These are phyloP conservation scores for Yarrowia divulgata DNA, from an alignment of 805 yeast species.

Conservation along the genomic window DNA sequence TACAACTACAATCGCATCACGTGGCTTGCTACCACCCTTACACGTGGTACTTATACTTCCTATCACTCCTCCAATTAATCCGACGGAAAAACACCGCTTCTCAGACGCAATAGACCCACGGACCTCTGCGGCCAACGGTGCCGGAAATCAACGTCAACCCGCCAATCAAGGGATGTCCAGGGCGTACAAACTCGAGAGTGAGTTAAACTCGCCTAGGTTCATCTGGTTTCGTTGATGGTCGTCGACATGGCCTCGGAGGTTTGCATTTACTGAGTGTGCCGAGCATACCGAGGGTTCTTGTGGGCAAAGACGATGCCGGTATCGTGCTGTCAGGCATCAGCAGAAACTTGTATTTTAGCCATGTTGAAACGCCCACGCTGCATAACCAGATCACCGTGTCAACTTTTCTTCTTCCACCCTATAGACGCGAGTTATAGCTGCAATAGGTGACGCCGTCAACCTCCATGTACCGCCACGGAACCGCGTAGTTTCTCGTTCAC, in stretches of 20 bases:
- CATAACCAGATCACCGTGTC: too few species aligned
- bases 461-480: too few species aligned
- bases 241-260: background rate
- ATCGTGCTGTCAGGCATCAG: too few species aligned
- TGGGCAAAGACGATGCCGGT: too few species aligned
- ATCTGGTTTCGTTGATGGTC: background rate
- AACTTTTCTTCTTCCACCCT: too few species aligned
- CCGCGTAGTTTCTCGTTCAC: too few species aligned
- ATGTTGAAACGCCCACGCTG: too few species aligned
- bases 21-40: background rate
- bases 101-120: background rate
- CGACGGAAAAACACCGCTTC: conserved; percentile 23
- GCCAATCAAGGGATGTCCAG: conserved; percentile 23
- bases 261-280: background rate
- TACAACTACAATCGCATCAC: too few species aligned
- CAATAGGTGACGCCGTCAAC: background rate
- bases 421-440: background rate
- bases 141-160: conserved; percentile 5
- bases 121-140: conserved; percentile 3
- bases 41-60: background rate
- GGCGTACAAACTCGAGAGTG: background rate
- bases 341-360: too few species aligned
- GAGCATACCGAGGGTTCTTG: too few species aligned
- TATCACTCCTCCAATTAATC: background rate
- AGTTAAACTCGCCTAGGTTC: conserved; percentile 13